Base-by-base conservation (phyloP, 2,329 filamentous ascomycete genomes). In the Colletotrichum theobromicola region DNA sequence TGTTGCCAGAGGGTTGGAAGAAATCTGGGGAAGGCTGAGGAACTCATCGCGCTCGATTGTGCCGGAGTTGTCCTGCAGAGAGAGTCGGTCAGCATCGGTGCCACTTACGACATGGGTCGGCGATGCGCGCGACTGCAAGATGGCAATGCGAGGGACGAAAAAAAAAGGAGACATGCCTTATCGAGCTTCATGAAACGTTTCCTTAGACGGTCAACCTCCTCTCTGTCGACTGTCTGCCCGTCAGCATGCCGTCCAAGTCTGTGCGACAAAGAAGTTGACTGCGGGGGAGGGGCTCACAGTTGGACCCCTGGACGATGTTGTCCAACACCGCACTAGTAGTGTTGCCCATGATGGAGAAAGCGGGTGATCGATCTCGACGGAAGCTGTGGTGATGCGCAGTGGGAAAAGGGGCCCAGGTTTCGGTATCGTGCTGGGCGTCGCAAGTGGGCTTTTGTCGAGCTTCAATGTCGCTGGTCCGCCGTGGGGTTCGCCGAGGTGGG, bases 141-240 rank as follows among this genome's bases (percentile, higher is more conserved):
- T 32, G 58, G 28, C n/a, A 21, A 34, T 28, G 57, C 12, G 13
- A 35, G 18, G 55, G n/a, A 15, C 21, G n/a, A 34, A 30, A 62
- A 8, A 24, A 64, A 24, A 32, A 32, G 13, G 5, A 34, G 28
- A 78, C 87, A 78, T 86, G 97, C 96, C 91, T 98, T 98, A 86
- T 99, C 97, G 75, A 99, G 89, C 87, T 99, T 99, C 96, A 98
- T 98, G 83, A 99, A 99, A 76, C 96, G 92, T 89, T 99, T 99
- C 82, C 95, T 92, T 83, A 99, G 89, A 81, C 97, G 92, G 83
- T 98, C 97, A 75, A 99, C 95, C 85, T 99, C 97, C 81, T 99
- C 97, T 84, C 94, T 93, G 88, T 99, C 95, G 88, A 99, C 96
- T 98, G 60, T 72, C 64, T 50, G 50, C 30, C 58, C 28, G 70